A percentile compares a stretch with the other conserved stretches of the same genome.
Evolutionary conservation across 2,329 filamentous ascomycete genomes (phyloP).

Genomic region (Ampelomyces quisqualis): DNA sequence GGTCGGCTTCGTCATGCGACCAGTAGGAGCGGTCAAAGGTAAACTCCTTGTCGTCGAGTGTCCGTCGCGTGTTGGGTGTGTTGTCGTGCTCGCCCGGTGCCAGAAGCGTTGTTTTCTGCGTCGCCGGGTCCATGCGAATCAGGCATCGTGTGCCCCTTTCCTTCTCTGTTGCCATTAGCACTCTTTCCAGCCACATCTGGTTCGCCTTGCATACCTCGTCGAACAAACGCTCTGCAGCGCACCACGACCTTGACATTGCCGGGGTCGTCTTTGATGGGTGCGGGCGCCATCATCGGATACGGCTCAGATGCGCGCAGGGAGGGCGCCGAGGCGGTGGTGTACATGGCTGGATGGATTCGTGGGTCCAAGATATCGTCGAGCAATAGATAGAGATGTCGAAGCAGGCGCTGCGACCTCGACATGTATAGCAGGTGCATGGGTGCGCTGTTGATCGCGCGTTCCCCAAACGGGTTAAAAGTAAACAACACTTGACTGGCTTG

Average conservation of each 20-base stretch:
- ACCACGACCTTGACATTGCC: conserved; percentile 56
- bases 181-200: not conserved
- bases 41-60: conserved; percentile 84
- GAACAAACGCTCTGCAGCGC: conserved; percentile 51
- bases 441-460: conserved; percentile 15
- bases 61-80: conserved; percentile 64
- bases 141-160: conserved; percentile 80
- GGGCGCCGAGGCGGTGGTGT: conserved; percentile 47
- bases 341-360: conserved; percentile 33
- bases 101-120: conserved; percentile 79
- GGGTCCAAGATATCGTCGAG: conserved; percentile 30
- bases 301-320: conserved; percentile 48
- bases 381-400: conserved; percentile 24
- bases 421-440: conserved; percentile 38
- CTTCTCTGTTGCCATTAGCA: conserved; percentile 62
- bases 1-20: conserved; percentile 78
- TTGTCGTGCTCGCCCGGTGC: conserved; percentile 61
- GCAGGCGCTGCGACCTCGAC: conserved; percentile 27
- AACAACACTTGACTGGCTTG: conserved; percentile 35
- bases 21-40: conserved; percentile 98
- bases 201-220: conserved; percentile 41
- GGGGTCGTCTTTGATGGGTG: conserved; percentile 43
- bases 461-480: conserved; percentile 30
- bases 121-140: conserved; percentile 85
- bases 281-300: conserved; percentile 31